Evolutionary conservation across 768 basidiomycete genomes (phyloP).

Genomic region (Porphyrellus cyaneotinctus): DNA sequence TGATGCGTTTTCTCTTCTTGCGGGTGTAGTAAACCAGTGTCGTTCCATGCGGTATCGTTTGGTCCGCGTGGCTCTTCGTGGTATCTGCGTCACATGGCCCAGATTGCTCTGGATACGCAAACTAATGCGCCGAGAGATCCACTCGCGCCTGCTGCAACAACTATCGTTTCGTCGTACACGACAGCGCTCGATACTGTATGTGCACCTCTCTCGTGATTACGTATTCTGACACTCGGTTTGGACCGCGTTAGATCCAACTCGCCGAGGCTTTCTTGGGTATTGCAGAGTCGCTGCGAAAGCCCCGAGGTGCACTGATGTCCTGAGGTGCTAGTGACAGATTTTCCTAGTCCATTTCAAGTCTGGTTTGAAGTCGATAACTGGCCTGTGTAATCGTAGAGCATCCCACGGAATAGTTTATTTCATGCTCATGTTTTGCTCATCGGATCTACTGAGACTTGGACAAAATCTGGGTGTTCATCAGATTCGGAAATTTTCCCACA

Average conservation of each 20-base stretch:
- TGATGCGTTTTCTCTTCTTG: not conserved
- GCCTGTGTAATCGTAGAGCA: too few species aligned
- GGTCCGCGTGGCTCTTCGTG: conserved; percentile 30
- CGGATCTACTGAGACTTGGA: too few species aligned
- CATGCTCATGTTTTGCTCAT: too few species aligned
- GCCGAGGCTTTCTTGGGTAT: conserved; percentile 56
- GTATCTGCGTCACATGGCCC: conserved; percentile 45
- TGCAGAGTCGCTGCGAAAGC: conserved; percentile 54
- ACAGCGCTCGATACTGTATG: conserved; percentile 49
- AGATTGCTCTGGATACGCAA: conserved; percentile 48
- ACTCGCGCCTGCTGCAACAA: conserved; percentile 29
- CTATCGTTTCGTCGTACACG: conserved; percentile 44
- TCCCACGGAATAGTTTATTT: too few species aligned
- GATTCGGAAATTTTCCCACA: too few species aligned
- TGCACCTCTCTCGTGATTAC: not conserved
- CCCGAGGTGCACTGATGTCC: conserved; percentile 46
- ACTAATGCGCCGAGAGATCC: conserved; percentile 41
- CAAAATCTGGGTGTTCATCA: too few species aligned
- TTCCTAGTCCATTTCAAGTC: too few species aligned
- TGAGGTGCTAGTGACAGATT: not conserved
- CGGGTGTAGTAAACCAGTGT: conserved; percentile 44
- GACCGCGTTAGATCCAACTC: conserved; percentile 41
- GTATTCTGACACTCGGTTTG: too few species aligned
- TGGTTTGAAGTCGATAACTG: too few species aligned
- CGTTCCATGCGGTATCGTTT: conserved; percentile 59